Evolutionary conservation across 2,329 filamentous ascomycete genomes (phyloP).

Genomic region (Sclerotinia nivalis): DNA sequence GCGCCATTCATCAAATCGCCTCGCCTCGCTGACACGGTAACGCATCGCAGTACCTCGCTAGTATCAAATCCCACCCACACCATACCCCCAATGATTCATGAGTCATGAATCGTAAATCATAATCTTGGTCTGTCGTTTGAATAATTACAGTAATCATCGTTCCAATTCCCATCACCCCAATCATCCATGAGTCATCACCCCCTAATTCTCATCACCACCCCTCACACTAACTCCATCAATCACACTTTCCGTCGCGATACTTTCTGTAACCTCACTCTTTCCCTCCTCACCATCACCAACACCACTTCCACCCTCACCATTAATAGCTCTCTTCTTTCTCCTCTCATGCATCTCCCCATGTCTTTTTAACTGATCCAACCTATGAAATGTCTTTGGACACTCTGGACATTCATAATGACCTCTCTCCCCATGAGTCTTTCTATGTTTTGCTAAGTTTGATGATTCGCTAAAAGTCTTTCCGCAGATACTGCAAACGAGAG

Average conservation of each 20-base stretch:
- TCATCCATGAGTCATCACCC: background rate
- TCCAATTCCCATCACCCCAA: no score
- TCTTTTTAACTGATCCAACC: constrained; percentile 60
- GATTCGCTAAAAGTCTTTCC: constrained; percentile 63
- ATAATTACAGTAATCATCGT: background rate
- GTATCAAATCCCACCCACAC: background rate
- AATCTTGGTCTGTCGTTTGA: background rate
- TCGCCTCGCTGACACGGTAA: background rate
- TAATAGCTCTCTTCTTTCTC: background rate
- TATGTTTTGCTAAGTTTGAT: constrained; percentile 66
- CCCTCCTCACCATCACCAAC: background rate
- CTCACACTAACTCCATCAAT: background rate
- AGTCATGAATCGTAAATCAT: constrained; percentile 4
- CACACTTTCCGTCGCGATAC: background rate
- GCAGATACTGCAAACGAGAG: constrained; percentile 59
- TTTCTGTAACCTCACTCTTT: constrained; percentile 8
- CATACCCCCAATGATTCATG: background rate
- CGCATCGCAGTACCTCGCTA: background rate
- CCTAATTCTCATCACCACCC: no score
- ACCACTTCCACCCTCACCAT: background rate
- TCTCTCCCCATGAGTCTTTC: constrained; percentile 58
- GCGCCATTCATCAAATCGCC: background rate
- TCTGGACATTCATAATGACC: constrained; percentile 54
- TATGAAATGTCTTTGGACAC: constrained; percentile 59
- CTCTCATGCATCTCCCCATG: constrained; percentile 47